phyloP scores from a whole-genome alignment of 768 basidiomycete genomes.

The Leccinum uliginosum region DNA sequence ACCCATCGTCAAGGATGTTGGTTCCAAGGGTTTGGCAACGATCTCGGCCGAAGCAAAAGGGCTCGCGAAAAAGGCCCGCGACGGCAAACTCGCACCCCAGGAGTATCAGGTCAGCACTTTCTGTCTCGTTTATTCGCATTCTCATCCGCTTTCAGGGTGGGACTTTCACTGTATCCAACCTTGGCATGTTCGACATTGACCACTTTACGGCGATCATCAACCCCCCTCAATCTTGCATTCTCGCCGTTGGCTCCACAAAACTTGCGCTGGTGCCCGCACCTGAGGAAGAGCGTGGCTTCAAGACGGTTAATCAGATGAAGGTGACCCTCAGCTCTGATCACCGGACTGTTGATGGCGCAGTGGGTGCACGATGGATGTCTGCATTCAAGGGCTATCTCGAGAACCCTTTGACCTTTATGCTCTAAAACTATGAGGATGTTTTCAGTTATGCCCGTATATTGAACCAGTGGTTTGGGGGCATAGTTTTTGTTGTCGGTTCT shows the following conservation, averaged over 20 bases:
- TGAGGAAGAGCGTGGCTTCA: slow-evolving; percentile 92
- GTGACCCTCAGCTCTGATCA: slow-evolving; percentile 95
- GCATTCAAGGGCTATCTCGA: slow-evolving; percentile 96
- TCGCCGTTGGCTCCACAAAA: slow-evolving; percentile 87
- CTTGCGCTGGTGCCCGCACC: slow-evolving; percentile 84
- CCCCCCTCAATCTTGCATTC: slow-evolving; percentile 95
- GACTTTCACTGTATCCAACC: slow-evolving; percentile 97
- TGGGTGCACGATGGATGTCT: slow-evolving; percentile 87
- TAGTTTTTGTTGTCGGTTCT: slow-evolving; percentile 5
- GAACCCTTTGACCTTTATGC: slow-evolving; percentile 96
- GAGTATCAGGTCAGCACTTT: slow-evolving; percentile 80
- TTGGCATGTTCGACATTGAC: slow-evolving; percentile 95
- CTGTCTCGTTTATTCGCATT: neutral
- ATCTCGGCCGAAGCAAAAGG: slow-evolving; percentile 92
- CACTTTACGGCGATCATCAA: slow-evolving; percentile 99
- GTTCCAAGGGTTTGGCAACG: slow-evolving; percentile 85
- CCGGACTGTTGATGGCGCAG: slow-evolving; percentile 92
- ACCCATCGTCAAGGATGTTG: slow-evolving; percentile 92
- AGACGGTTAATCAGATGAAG: slow-evolving; percentile 88
- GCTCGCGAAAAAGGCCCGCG: slow-evolving; percentile 92
- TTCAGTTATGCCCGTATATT: neutral
- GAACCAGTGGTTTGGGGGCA: slow-evolving; percentile 3
- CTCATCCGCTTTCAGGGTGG: slow-evolving; percentile 60
- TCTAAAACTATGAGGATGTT: slow-evolving; percentile 41
- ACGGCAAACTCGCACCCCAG: slow-evolving; percentile 89